Conservation (phyloP, 768 basidiomycete genomes). For the Hericium erinaceus region DNA sequence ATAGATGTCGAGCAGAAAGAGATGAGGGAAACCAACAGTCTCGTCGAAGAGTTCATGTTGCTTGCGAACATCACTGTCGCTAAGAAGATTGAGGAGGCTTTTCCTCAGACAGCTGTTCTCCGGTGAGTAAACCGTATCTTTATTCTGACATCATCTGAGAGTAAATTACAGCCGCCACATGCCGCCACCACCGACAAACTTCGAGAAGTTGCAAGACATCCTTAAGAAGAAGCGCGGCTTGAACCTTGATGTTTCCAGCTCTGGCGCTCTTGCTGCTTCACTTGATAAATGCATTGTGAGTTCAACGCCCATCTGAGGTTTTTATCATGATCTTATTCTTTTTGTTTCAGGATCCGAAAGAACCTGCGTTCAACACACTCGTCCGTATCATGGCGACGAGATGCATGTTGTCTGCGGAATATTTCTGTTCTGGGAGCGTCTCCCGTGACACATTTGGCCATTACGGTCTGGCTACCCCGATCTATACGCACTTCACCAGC, state of each 20-base stretch:
- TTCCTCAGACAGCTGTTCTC: slow-evolving; percentile 92
- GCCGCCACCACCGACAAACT: slow-evolving; percentile 87
- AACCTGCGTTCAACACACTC: slow-evolving; percentile 92
- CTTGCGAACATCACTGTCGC: slow-evolving; percentile 96
- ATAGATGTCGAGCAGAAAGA: slow-evolving; percentile 97
- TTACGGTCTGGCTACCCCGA: slow-evolving; percentile 93
- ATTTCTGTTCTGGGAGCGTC: slow-evolving; percentile 94
- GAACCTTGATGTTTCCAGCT: slow-evolving; percentile 81
- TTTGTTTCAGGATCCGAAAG: slow-evolving; percentile 53
- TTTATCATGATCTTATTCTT: not conserved
- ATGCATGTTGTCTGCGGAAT: slow-evolving; percentile 97
- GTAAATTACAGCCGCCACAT: slow-evolving; percentile 59
- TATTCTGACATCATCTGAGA: not conserved
- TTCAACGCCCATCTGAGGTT: slow-evolving; percentile 1
- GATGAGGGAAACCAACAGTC: slow-evolving; percentile 83
- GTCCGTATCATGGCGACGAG: slow-evolving; percentile 99
- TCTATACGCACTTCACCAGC: slow-evolving; percentile 98
- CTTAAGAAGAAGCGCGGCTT: slow-evolving; percentile 78
- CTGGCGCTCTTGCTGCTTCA: slow-evolving; percentile 80
- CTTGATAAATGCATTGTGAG: slow-evolving; percentile 81
- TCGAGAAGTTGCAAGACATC: slow-evolving; percentile 92
- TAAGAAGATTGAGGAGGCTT: slow-evolving; percentile 82
- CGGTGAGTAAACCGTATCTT: slow-evolving; percentile 35
- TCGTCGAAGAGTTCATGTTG: slow-evolving; percentile 99
- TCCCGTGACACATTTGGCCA: slow-evolving; percentile 89